phyloP scores from a whole-genome alignment of 495 filamentous ascomycete genomes.

The Xylaria sp. region DNA sequence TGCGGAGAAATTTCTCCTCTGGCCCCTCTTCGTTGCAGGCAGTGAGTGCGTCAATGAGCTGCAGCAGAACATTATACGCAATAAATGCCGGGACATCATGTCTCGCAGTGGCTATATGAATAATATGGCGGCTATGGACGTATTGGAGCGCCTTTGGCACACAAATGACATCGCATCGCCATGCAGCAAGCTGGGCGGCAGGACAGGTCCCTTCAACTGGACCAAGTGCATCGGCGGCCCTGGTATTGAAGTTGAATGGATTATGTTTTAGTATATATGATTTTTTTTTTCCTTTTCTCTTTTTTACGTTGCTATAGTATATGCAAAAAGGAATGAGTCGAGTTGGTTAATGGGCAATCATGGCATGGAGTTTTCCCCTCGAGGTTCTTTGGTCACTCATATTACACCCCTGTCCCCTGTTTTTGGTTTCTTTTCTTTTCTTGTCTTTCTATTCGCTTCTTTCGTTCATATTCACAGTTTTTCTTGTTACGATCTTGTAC shows the following conservation, averaged over 20 bases:
- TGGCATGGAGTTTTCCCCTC: conserved; percentile 19
- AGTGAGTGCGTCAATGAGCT: conserved; percentile 87
- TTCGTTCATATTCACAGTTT: conserved; percentile 7
- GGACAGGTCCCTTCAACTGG: conserved; percentile 72
- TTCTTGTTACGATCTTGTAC: conserved; percentile 25
- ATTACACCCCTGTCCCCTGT: neutral
- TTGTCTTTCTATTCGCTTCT: conserved; percentile 17
- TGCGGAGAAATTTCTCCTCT: conserved; percentile 87
- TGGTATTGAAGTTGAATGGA: conserved; percentile 79
- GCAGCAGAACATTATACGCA: conserved; percentile 77
- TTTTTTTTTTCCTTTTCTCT: neutral
- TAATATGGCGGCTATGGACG: conserved; percentile 83
- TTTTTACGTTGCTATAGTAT: neutral
- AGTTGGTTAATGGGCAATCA: conserved; percentile 16
- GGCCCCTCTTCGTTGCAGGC: conserved; percentile 91
- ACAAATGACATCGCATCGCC: conserved; percentile 56
- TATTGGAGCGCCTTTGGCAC: conserved; percentile 85
- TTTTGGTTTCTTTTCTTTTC: neutral
- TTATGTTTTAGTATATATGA: conserved; percentile 68
- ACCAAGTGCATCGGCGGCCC: conserved; percentile 73
- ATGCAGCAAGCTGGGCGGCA: conserved; percentile 40
- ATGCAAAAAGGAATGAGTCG: conserved; percentile 4
- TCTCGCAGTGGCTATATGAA: conserved; percentile 90
- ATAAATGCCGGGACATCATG: conserved; percentile 85
- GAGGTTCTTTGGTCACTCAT: neutral